A percentile compares a stretch with the other conserved stretches of the same genome.
Conservation (phyloP, 2,329 filamentous ascomycete genomes). For the Alternaria infectoria region DNA sequence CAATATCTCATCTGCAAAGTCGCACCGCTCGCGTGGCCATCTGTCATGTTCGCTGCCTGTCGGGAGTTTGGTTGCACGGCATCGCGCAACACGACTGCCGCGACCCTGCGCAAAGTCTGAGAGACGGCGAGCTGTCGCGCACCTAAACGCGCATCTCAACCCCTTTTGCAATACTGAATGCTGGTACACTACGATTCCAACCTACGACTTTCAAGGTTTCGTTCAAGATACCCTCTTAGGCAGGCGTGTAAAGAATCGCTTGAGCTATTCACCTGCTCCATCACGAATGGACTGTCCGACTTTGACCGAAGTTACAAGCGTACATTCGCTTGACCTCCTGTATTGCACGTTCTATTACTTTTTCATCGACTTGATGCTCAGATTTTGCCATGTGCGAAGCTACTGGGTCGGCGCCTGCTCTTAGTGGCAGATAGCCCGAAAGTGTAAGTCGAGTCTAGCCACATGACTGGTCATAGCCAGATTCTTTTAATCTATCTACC, state of each 20-base stretch:
- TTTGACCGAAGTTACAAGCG: conserved; percentile 10
- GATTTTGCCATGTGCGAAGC: conserved; percentile 1
- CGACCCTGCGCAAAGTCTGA: not conserved
- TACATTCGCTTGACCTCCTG: not conserved
- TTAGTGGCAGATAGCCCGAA: conserved; percentile 17
- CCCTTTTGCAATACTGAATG: not conserved
- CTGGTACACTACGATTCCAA: not conserved
- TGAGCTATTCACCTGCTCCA: not conserved
- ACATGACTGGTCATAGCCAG: conserved; percentile 29
- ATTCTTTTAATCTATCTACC: conserved; percentile 28
- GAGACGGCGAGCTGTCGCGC: not conserved
- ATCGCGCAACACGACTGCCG: not conserved
- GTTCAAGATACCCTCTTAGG: not conserved
- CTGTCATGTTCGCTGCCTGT: conserved; percentile 1
- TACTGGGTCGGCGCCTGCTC: not conserved
- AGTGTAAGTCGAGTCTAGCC: conserved; percentile 15
- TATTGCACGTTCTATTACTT: not conserved
- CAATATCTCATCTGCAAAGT: not conserved
- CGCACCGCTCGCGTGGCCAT: conserved; percentile 7
- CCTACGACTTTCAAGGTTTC: not conserved
- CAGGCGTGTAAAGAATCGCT: not conserved
- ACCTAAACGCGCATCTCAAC: not conserved
- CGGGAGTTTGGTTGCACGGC: not conserved
- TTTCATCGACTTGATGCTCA: not conserved
- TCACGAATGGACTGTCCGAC: not conserved